These are phyloP conservation scores for Diaporthe longicolla DNA, from an alignment of 2,329 filamentous ascomycete genomes.

Conservation along the genomic window DNA sequence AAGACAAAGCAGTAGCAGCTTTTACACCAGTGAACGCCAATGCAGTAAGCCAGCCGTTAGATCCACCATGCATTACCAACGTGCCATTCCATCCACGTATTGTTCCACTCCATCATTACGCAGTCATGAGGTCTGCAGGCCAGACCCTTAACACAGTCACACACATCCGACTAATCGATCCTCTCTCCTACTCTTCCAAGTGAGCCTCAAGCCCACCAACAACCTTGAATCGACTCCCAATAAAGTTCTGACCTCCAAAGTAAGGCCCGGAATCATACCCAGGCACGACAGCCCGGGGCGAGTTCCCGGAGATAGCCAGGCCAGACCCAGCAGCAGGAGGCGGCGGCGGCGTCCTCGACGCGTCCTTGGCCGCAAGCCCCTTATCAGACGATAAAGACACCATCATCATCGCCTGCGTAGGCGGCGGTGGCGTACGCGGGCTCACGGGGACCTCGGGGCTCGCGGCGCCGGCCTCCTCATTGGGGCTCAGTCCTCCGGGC, in stretches of 20 bases:
- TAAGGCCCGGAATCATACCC: constrained; percentile 36
- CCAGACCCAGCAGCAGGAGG: not conserved
- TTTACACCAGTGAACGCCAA: constrained; percentile 20
- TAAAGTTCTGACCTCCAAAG: constrained; percentile 37
- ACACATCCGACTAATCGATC: not conserved
- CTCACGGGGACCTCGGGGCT: constrained; percentile 37
- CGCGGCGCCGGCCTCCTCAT: constrained; percentile 32
- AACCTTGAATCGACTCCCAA: constrained; percentile 38
- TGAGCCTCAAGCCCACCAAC: constrained; percentile 42
- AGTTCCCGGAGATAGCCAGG: constrained; percentile 3
- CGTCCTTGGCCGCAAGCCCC: not conserved
- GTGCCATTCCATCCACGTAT: not conserved
- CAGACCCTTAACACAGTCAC: too few relatives aligned
- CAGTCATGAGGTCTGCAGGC: not conserved
- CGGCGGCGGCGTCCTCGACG: not conserved
- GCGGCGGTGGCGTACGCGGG: constrained; percentile 31
- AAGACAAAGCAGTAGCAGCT: not conserved
- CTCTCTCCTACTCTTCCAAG: constrained; percentile 40
- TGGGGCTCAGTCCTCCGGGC: constrained; percentile 31
- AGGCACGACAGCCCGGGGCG: constrained; percentile 6
- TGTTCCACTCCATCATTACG: not conserved
- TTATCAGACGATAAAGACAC: not conserved
- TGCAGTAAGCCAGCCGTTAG: not conserved
- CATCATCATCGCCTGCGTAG: constrained; percentile 8
- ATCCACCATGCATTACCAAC: constrained; percentile 14